phyloP scores from a whole-genome alignment of 1,139 yeast genomes.

The Pneumocystis canis region DNA sequence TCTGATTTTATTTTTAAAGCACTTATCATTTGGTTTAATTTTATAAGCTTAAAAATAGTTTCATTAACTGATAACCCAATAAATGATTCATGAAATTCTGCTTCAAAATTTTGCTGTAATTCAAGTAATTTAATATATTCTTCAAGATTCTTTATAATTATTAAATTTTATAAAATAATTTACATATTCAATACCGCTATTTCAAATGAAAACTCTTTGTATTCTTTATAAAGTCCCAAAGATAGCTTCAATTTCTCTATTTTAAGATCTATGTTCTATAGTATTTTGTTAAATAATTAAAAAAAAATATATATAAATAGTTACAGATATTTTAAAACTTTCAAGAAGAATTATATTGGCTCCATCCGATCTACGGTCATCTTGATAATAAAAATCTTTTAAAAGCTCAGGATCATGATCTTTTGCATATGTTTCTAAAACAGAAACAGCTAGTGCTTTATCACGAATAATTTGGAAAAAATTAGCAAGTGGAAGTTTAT shows the following conservation, averaged over 20 bases:
- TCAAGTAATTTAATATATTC: slow-evolving; percentile 39
- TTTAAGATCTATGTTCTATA: slow-evolving; percentile 8
- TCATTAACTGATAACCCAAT: slow-evolving; percentile 39
- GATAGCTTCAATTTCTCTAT: slow-evolving; percentile 1
- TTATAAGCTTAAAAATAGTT: slow-evolving; percentile 41
- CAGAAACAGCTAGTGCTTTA: slow-evolving; percentile 30
- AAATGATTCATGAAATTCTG: slow-evolving; percentile 43
- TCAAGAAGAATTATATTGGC: slow-evolving; percentile 30
- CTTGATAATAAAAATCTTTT: slow-evolving; percentile 44
- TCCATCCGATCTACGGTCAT: slow-evolving; percentile 37
- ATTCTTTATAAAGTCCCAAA: slow-evolving; percentile 14
- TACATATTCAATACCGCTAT: slow-evolving; percentile 12
- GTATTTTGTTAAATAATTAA: slow-evolving; percentile 1
- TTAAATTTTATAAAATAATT: neutral
- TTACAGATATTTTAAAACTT: slow-evolving; percentile 15
- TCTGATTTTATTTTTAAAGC: slow-evolving; percentile 46
- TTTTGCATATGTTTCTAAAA: slow-evolving; percentile 31
- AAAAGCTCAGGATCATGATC: slow-evolving; percentile 27
- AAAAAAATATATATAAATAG: neutral
- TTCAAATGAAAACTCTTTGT: slow-evolving; percentile 21
- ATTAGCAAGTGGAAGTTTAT: slow-evolving; percentile 36
- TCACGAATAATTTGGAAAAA: slow-evolving; percentile 41
- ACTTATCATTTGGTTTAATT: slow-evolving; percentile 43
- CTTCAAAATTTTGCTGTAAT: slow-evolving; percentile 39
- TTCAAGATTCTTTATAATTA: slow-evolving; percentile 24